Evolutionary conservation across 371 early-diverging fungal species (phyloP).

Genomic region (Synchytrium microbalum): DNA sequence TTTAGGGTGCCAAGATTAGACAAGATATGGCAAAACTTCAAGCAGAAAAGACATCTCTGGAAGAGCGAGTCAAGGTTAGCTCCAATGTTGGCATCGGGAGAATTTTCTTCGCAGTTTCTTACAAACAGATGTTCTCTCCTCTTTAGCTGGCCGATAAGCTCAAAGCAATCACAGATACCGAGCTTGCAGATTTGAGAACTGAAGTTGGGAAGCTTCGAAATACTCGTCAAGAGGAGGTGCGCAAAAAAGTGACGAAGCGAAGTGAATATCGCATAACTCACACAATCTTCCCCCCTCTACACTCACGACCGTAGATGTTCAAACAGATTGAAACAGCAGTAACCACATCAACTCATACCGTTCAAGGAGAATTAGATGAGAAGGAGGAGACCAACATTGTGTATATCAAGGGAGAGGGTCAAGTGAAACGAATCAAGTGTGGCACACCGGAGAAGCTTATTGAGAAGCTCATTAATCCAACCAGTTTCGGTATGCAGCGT

Average conservation of each 20-base stretch:
- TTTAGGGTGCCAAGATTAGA: too few species aligned
- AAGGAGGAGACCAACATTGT: conserved; percentile 37
- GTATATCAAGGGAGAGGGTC: conserved; percentile 34
- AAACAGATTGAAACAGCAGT: conserved; percentile 20
- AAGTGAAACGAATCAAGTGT: conserved; percentile 32
- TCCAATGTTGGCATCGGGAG: conserved; percentile 9
- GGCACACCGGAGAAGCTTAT: conserved; percentile 38
- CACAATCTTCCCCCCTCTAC: conserved; percentile 2
- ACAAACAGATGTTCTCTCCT: too few species aligned
- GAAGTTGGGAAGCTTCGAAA: conserved; percentile 35
- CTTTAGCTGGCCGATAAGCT: conserved; percentile 33
- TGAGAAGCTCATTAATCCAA: conserved; percentile 43
- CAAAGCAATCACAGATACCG: conserved; percentile 31
- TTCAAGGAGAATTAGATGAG: conserved; percentile 30
- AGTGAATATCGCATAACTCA: conserved; percentile 7
- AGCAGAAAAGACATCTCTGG: conserved; percentile 26
- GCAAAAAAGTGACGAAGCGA: neutral
- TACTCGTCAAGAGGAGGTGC: conserved; percentile 30
- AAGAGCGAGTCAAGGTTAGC: conserved; percentile 25
- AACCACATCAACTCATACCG: conserved; percentile 1
- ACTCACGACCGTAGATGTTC: conserved; percentile 18
- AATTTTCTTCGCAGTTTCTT: too few species aligned
- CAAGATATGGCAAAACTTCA: conserved; percentile 15
- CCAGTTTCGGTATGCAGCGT: conserved; percentile 27
- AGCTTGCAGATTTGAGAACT: conserved; percentile 28